These are phyloP conservation scores for Colletotrichum lini DNA, from an alignment of 2,329 filamentous ascomycete genomes.

Conservation along the genomic window DNA sequence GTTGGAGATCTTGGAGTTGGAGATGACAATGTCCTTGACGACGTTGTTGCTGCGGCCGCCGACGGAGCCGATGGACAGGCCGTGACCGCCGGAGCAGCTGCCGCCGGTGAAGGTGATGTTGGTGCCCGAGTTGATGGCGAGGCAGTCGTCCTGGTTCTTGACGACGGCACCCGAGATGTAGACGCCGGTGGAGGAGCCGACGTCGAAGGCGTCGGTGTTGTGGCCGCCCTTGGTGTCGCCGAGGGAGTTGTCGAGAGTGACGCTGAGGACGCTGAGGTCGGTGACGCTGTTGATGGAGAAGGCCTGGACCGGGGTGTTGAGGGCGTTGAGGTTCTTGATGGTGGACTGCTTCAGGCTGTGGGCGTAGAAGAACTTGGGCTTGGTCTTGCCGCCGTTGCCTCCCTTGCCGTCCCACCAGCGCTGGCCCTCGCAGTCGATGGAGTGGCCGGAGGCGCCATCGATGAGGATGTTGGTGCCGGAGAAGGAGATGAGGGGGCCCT, in stretches of 20 bases:
- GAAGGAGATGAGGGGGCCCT: constrained; percentile 74
- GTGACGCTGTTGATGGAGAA: constrained; percentile 57
- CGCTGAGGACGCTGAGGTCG: constrained; percentile 51
- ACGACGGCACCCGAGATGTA: constrained; percentile 67
- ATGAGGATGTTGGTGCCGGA: constrained; percentile 70
- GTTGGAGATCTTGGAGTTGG: constrained; percentile 64
- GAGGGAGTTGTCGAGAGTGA: constrained; percentile 57
- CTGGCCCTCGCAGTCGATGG: constrained; percentile 70
- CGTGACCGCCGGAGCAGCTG: constrained; percentile 61
- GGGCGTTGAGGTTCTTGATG: constrained; percentile 56
- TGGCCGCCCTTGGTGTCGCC: constrained; percentile 55
- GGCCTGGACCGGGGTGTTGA: constrained; percentile 59
- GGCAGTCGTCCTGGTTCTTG: constrained; percentile 74
- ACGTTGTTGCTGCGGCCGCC: constrained; percentile 66
- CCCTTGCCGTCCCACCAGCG: constrained; percentile 75
- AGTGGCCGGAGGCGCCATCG: constrained; percentile 63
- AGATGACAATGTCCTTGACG: constrained; percentile 66
- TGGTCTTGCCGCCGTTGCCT: constrained; percentile 71
- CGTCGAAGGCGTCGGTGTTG: constrained; percentile 74
- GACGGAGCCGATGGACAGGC: constrained; percentile 60
- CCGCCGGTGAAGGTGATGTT: constrained; percentile 62
- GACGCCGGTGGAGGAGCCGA: constrained; percentile 64
- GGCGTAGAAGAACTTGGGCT: constrained; percentile 74
- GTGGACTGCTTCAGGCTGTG: constrained; percentile 55
- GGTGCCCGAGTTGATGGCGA: constrained; percentile 69